Evolutionary conservation across 2,329 filamentous ascomycete genomes (phyloP), one percentile per base, ranked within the genome.

Genomic region (Penicillium sp.): DNA sequence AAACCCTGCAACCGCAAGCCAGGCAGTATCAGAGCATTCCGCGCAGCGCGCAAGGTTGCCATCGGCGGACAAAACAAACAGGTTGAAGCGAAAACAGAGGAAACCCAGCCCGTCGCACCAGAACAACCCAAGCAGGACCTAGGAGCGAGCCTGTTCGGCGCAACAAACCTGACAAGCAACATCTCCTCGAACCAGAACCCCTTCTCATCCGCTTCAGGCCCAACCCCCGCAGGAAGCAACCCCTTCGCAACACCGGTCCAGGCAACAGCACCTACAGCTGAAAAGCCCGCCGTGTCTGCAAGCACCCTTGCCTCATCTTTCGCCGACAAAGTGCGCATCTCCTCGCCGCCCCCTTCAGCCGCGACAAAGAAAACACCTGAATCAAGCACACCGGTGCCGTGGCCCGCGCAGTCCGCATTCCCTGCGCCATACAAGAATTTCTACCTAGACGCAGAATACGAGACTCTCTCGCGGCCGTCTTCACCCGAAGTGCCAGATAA

Each of bases 371-470:
- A 56, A 54, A 59, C 70, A 33, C 78, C 68, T 33, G 71, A 73
- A 60, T 70, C 71, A 25, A 80, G 84, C 0, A 77, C 83, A 1
- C 85, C 91, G 64, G 85, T 91, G 63, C 88, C 91, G 9, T 97
- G 93, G 93, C 93, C 93, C 0, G 71, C 82, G 13, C 77, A 81
- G 40, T 80, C 85, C 2, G 76, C 82, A 0, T 88, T 90, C 64
- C 89, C 91, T 0, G 60, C 80, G 1, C 80, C 91, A 0, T 97
- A 93, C 75, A 89, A 91, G 0, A 78, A 84, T 31, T 89, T 89
- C 70, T 90, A 91, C 78, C 86, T 93, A 45, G 94, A 97, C 66
- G 93, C 93, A 51, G 93, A 96, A 70, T 96, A 91, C 76, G 94
- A 99, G 75, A 90, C 89, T 4, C 84, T 97, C 27, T 90, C 86